Base-by-base conservation (phyloP, 2,329 filamentous ascomycete species). In the Sordariomycetes sp. region DNA sequence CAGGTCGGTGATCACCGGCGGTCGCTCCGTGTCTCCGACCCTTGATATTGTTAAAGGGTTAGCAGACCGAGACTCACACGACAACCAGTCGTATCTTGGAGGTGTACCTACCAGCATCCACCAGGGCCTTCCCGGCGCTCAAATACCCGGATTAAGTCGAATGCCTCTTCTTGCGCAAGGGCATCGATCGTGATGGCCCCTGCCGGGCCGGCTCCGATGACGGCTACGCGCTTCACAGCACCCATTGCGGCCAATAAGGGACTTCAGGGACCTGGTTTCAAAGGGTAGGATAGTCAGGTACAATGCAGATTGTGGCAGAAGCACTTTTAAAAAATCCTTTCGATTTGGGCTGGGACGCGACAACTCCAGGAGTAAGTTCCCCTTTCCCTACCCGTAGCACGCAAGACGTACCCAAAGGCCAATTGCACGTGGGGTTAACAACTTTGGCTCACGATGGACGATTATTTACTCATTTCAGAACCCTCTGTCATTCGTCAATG, bases 161-260 rank as follows among this genome's bases (percentile, higher is more conserved):
- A 85, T 0, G 70, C 64, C 60, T 80, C 72, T 64, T 86, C 82
- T 63, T 80, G 74, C 28, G 73, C 74, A 34, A 85, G 66, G 4
- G 82, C 81, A 69, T 85, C 80, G 2, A 82, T 74, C 0, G 80
- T 68, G 59, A 84, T 84, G 10, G 78, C 77, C 10, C 87, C 87
- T 60, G 79, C 79, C 1, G 87, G 84, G 0, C 87, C 87, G 13
- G 84, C 86, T n/a, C 87, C 87, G 59, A 90, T 82, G 51, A 90
- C 77, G 59, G 84, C 85, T 61, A 90, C 74, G 15, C 70, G 75
- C 57, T 72, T 70, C 25, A 80, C 62, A 25, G 42, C 54, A 13
- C 32, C 42, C 54, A 50, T 56, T 15, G 24, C 39, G 15, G 34
- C 17, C n/a, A 54, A 42, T 24, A 13, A 12, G 35, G 8, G 25